Evolutionary conservation across 2,329 filamentous ascomycete species (phyloP).

Genomic region (Domatiomyces globalis): DNA sequence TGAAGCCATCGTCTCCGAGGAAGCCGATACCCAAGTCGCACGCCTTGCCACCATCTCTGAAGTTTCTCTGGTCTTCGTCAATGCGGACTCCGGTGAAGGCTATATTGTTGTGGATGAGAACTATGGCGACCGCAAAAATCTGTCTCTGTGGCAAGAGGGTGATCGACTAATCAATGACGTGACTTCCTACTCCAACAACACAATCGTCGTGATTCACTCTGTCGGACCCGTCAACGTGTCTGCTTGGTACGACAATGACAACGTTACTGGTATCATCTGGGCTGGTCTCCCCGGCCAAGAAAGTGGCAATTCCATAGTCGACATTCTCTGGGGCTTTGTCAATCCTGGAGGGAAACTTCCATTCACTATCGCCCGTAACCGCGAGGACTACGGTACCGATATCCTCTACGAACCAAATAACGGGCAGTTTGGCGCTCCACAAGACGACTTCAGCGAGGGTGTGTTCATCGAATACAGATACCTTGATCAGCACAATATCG

Average conservation of each 20-base stretch:
- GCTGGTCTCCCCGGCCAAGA: conserved; percentile 63
- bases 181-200: conserved; percentile 65
- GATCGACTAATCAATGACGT: conserved; percentile 72
- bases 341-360: conserved; percentile 50
- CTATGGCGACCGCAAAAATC: conserved; percentile 75
- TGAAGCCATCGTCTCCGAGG: conserved; percentile 44
- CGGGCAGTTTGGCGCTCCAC: conserved; percentile 38
- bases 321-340: conserved; percentile 55
- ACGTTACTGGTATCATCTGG: conserved; percentile 62
- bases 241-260: conserved; percentile 45
- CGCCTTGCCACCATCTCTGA: conserved; percentile 38
- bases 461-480: conserved; percentile 43
- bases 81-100: conserved; percentile 73
- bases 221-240: conserved; percentile 64
- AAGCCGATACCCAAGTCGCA: conserved; percentile 38
- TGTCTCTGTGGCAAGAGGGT: conserved; percentile 75
- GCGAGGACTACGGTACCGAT: conserved; percentile 41
- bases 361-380: conserved; percentile 44
- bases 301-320: conserved; percentile 59
- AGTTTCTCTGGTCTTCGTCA: conserved; percentile 69
- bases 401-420: conserved; percentile 46
- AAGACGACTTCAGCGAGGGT: conserved; percentile 42
- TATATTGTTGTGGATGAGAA: conserved; percentile 75
- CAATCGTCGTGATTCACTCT: conserved; percentile 81
- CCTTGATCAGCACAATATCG: conserved; percentile 42